phyloP scores from a whole-genome alignment of 805 yeast genomes.

The Myxozyma monticola region DNA sequence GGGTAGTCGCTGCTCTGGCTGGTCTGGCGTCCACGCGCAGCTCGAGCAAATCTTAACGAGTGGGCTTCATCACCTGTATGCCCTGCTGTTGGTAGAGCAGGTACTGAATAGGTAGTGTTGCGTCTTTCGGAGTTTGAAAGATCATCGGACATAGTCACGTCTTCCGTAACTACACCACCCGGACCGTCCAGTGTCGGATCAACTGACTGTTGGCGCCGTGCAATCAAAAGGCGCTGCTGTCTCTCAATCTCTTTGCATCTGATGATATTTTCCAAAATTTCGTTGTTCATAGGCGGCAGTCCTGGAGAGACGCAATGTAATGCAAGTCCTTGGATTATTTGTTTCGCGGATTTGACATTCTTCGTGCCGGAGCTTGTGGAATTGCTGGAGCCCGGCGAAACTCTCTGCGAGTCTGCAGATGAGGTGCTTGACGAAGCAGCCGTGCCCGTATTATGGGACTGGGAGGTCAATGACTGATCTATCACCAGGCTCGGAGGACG shows the following conservation, averaged over 20 bases:
- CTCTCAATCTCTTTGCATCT: constrained; percentile 34
- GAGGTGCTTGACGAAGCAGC: neutral
- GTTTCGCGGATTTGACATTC: constrained; percentile 31
- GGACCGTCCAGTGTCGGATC: neutral
- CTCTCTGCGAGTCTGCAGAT: constrained; percentile 6
- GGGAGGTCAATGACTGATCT: constrained; percentile 3
- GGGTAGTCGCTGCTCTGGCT: neutral
- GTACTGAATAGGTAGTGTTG: neutral
- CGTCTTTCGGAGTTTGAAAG: neutral
- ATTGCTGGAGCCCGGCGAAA: constrained; percentile 6
- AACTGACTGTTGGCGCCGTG: constrained; percentile 26
- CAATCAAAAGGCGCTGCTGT: constrained; percentile 36
- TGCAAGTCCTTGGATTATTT: constrained; percentile 37
- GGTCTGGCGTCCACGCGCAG: neutral
- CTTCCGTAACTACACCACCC: neutral
- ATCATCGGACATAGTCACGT: neutral
- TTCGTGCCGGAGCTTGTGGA: constrained; percentile 8
- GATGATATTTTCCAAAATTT: constrained; percentile 32
- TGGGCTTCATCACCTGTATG: too few species aligned
- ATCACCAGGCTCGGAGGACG: constrained; percentile 20
- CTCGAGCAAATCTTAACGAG: neutral
- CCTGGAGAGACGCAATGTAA: constrained; percentile 38
- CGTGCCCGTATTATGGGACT: neutral
- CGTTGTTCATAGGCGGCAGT: constrained; percentile 32
- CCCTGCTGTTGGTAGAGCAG: too few species aligned